Evolutionary conservation across 495 filamentous ascomycete species (phyloP), one percentile per base, ranked within the genome.

Genomic region (Cetradonia linearis): DNA sequence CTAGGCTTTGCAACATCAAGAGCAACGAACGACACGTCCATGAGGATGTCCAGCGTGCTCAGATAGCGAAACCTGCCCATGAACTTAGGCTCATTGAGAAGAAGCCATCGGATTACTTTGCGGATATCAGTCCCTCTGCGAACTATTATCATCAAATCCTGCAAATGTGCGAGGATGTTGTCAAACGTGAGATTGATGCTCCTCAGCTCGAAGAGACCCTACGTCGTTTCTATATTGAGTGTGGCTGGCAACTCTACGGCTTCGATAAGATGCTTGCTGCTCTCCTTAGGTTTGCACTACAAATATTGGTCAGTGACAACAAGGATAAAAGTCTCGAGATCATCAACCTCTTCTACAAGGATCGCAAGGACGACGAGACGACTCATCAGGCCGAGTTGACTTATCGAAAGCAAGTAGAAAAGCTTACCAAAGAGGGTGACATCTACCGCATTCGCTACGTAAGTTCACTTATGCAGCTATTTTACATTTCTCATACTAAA

Each of bases 251-350:
- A 62, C 72, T 99, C 20, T 96, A 96, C 72, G 86, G 86, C 46
- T 83, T 96, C 63, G 87, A 90, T 63, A 89, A 92, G 67, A 82
- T 96, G 52, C 79, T 96, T 58, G 78, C 80, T 61, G 81, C 83
- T 1, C 83, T 95, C 53, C 80, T 85, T 44, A 85, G 89, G 55
- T 86, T 88, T 58, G 88, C 84, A 44, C 76, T 87, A 1, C 77
- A 74, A 3, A 89, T 95, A 65, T 83, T 89, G 62, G 84, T 81
- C 46, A 81, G 79, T 9, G 94, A 99, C 62, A 78, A 79, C 31
- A 95, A 94, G 69, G 94, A 99, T 66, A 92, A 89, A 76, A 95
- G 86, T 50, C 82, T 85, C 13, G 90, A 94, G 49, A 88, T 95
- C 31, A 82, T 88, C 57, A 82, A 86, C 62, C 80, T 88, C 18